Evolutionary conservation across 208 protist genomes (phyloP).

Genomic region (Herpetomonas samuelpessoai): DNA sequence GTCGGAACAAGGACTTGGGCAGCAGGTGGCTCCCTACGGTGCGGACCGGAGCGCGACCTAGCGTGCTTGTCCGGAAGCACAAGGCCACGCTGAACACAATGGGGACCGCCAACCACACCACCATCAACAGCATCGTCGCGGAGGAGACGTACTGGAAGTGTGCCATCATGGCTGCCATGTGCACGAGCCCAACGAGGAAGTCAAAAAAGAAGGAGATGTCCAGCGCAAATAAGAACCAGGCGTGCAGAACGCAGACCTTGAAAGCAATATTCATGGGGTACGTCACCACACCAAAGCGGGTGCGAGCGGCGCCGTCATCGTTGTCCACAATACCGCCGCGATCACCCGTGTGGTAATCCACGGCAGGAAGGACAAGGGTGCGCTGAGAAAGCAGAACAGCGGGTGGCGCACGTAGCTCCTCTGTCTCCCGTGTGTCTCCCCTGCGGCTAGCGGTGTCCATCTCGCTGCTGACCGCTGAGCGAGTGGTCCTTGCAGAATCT

Average conservation of each 20-base stretch:
- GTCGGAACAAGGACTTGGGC: too few species aligned
- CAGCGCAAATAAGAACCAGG: slow-evolving; percentile 61
- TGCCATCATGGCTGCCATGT: slow-evolving; percentile 57
- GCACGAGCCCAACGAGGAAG: slow-evolving; percentile 48
- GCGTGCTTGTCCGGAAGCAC: slow-evolving; percentile 6
- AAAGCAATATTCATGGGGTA: slow-evolving; percentile 58
- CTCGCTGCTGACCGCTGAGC: too few species aligned
- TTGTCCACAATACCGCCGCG: slow-evolving; percentile 12
- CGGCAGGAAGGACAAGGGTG: neutral
- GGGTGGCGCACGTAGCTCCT: too few species aligned
- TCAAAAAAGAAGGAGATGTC: slow-evolving; percentile 33
- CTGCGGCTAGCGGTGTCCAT: too few species aligned
- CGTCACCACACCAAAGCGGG: slow-evolving; percentile 25
- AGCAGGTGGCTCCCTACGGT: too few species aligned
- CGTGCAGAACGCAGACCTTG: slow-evolving; percentile 65
- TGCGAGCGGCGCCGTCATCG: neutral
- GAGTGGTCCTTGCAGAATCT: too few species aligned
- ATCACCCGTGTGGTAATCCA: neutral
- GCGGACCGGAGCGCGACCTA: too few species aligned
- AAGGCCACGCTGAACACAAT: slow-evolving; percentile 27
- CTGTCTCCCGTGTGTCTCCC: too few species aligned
- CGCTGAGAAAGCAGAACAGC: too few species aligned
- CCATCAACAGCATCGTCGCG: slow-evolving; percentile 41
- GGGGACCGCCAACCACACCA: slow-evolving; percentile 52
- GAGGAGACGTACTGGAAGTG: slow-evolving; percentile 36